Conservation (phyloP, 2,329 filamentous ascomycete genomes). For the Phialocephala subalpina region DNA sequence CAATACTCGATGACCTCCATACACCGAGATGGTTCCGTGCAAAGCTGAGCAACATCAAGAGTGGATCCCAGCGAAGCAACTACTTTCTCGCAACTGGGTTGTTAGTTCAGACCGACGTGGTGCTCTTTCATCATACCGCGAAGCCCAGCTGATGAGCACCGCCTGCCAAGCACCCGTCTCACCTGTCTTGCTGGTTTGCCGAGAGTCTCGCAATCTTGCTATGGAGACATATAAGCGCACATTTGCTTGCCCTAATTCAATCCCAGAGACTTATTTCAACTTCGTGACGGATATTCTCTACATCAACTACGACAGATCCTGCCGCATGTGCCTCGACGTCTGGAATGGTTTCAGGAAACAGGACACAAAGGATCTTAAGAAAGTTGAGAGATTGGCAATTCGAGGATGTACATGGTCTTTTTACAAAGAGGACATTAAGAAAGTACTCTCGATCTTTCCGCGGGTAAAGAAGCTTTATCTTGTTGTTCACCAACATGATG, state of each 20-base stretch:
- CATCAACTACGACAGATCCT: not conserved
- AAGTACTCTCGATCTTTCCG: too few relatives aligned
- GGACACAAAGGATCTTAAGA: not conserved
- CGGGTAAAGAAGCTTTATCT: too few relatives aligned
- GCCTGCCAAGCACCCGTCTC: not conserved
- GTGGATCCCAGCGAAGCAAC: too few relatives aligned
- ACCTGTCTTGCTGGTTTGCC: conserved; percentile 13
- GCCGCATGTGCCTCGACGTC: not conserved
- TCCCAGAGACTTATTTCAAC: conserved; percentile 15
- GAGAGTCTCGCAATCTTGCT: conserved; percentile 10
- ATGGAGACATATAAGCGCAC: conserved; percentile 3
- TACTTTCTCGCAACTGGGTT: too few relatives aligned
- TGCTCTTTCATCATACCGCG: too few relatives aligned
- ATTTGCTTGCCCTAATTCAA: conserved; percentile 10
- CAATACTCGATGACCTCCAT: not conserved
- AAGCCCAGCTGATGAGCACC: not conserved
- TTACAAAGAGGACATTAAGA: too few relatives aligned
- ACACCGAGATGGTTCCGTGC: not conserved
- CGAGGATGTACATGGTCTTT: too few relatives aligned
- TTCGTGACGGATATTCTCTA: conserved; percentile 3
- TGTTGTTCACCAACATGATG: too few relatives aligned
- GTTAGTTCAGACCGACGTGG: too few relatives aligned
- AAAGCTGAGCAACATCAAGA: too few relatives aligned
- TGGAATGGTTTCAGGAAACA: not conserved
- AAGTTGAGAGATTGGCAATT: not conserved